Percentiles rank a stretch among this genome's conserved stretches.
phyloP scores from a whole-genome alignment of 768 basidiomycete species.

The Amanita thiersii region DNA sequence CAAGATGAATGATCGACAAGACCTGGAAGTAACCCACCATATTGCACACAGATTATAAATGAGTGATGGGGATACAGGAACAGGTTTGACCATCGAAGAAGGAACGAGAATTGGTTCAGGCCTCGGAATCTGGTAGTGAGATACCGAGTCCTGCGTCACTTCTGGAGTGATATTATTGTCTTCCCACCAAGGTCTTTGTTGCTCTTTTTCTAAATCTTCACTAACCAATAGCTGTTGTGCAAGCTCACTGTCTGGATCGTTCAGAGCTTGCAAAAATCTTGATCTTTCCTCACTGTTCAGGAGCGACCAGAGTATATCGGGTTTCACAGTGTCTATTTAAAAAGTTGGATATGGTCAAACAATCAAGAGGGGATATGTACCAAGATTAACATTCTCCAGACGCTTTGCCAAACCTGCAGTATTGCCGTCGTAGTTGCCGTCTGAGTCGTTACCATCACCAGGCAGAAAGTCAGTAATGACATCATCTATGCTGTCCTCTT shows the following conservation, averaged over 20 bases:
- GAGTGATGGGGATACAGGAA: slow-evolving; percentile 32
- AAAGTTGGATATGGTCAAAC: background rate
- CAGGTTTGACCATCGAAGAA: slow-evolving; percentile 29
- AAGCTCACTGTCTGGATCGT: slow-evolving; percentile 54
- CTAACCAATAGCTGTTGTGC: slow-evolving; percentile 53
- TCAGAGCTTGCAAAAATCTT: slow-evolving; percentile 50
- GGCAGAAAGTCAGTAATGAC: slow-evolving; percentile 21
- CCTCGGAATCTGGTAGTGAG: slow-evolving; percentile 22
- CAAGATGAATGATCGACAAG: slow-evolving; percentile 3
- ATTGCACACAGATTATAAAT: slow-evolving; percentile 65
- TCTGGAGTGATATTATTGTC: slow-evolving; percentile 11
- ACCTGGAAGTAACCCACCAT: slow-evolving; percentile 38
- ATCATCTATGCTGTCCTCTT: slow-evolving; percentile 45
- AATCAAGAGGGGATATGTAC: slow-evolving; percentile 27
- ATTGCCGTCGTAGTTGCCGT: slow-evolving; percentile 26
- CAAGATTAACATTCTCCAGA: slow-evolving; percentile 52
- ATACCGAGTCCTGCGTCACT: slow-evolving; percentile 9
- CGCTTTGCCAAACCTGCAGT: slow-evolving; percentile 38
- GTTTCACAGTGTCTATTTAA: slow-evolving; percentile 42
- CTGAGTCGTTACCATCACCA: slow-evolving; percentile 29
- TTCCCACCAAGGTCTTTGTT: slow-evolving; percentile 71
- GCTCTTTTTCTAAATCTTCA: slow-evolving; percentile 42
- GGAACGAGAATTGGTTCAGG: slow-evolving; percentile 43
- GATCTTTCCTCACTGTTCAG: slow-evolving; percentile 53
- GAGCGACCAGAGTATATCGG: slow-evolving; percentile 52